Evolutionary conservation across 192 early-diverging fungal genomes (phyloP).

Genomic region (Mortierella hygrophila): DNA sequence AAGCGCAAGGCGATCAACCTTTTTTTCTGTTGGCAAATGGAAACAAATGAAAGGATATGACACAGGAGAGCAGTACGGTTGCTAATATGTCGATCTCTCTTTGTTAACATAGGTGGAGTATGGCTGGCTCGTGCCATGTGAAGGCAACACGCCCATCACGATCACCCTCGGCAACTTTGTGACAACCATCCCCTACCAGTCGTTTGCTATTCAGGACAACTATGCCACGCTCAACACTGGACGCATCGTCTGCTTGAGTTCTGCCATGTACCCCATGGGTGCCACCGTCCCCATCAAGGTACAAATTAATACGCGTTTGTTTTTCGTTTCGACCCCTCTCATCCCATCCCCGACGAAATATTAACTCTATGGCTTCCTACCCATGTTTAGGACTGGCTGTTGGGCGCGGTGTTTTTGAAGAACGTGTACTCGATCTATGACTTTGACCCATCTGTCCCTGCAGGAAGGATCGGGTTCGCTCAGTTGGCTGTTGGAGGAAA

Average conservation of each 20-base stretch:
- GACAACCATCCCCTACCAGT: constrained; percentile 25
- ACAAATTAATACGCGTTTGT: background rate
- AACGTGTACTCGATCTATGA: constrained; percentile 66
- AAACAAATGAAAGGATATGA: no score
- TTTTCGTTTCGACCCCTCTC: background rate
- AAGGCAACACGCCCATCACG: constrained; percentile 15
- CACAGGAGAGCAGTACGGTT: background rate
- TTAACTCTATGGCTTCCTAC: no score
- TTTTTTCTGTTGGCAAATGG: no score
- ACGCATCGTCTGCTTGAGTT: constrained; percentile 34
- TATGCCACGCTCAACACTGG: constrained; percentile 7
- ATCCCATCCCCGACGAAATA: background rate
- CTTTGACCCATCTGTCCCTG: constrained; percentile 41
- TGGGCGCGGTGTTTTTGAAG: constrained; percentile 65
- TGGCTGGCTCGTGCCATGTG: constrained; percentile 58
- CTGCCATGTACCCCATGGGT: constrained; percentile 33
- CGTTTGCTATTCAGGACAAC: constrained; percentile 53
- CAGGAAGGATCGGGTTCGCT: constrained; percentile 62
- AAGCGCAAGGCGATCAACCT: background rate
- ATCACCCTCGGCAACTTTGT: constrained; percentile 45
- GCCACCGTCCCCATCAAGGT: background rate
- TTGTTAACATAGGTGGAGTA: background rate
- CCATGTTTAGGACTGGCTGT: constrained; percentile 42
- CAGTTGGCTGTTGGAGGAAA: constrained; percentile 14
- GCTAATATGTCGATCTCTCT: background rate